phyloP scores from a whole-genome alignment of 2,329 filamentous ascomycete genomes.

The Dothistroma septosporum region DNA sequence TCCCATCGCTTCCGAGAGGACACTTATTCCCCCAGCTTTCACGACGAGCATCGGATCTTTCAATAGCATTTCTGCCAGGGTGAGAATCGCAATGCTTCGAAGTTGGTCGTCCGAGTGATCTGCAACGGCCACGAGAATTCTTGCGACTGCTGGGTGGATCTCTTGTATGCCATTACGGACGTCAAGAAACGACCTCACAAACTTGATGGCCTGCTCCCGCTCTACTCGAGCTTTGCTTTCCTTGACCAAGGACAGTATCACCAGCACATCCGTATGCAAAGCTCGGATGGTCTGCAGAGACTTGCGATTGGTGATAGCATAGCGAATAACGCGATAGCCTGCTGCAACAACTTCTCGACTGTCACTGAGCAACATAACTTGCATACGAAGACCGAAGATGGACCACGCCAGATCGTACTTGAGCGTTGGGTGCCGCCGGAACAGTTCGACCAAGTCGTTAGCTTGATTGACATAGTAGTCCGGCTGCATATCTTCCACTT shows the following conservation, averaged over 20 bases:
- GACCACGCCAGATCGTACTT: slow-evolving; percentile 98
- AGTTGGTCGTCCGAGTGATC: slow-evolving; percentile 81
- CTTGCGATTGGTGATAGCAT: slow-evolving; percentile 86
- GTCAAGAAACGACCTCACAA: slow-evolving; percentile 89
- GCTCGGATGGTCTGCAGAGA: slow-evolving; percentile 84
- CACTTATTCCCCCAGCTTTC: slow-evolving; percentile 75
- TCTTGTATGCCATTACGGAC: slow-evolving; percentile 89
- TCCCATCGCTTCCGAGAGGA: slow-evolving; percentile 84
- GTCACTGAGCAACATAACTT: slow-evolving; percentile 92
- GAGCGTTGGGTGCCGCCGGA: slow-evolving; percentile 84
- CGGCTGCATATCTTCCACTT: slow-evolving; percentile 78
- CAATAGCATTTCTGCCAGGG: slow-evolving; percentile 84
- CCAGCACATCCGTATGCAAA: slow-evolving; percentile 86
- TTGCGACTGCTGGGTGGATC: slow-evolving; percentile 78
- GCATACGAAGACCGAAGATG: slow-evolving; percentile 87
- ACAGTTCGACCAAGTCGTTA: slow-evolving; percentile 92
- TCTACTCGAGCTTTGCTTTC: slow-evolving; percentile 97
- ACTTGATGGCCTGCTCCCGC: slow-evolving; percentile 93
- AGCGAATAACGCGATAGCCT: slow-evolving; percentile 87
- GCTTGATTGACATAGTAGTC: slow-evolving; percentile 94
- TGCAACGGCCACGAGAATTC: slow-evolving; percentile 85
- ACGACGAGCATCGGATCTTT: slow-evolving; percentile 78
- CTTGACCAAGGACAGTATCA: slow-evolving; percentile 88
- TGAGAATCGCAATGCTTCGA: slow-evolving; percentile 86
- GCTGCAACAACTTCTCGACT: slow-evolving; percentile 93